These are phyloP conservation scores for Immersiella caudata DNA, from an alignment of 495 filamentous ascomycete species.

Conservation along the genomic window DNA sequence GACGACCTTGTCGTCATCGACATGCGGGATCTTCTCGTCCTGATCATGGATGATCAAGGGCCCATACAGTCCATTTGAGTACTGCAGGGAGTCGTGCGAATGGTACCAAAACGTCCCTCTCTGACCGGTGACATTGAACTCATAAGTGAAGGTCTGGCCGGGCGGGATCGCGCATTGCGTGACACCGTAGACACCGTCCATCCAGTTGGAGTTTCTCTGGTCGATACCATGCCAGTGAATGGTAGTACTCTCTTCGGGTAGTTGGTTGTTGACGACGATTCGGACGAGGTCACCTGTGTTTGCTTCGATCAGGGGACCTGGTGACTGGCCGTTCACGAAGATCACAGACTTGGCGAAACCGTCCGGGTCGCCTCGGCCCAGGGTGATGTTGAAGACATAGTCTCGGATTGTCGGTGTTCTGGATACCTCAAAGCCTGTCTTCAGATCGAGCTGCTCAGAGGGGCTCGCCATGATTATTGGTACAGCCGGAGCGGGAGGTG, in stretches of 20 bases:
- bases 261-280: constrained; percentile 49
- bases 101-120: constrained; percentile 47
- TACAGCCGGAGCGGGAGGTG: not conserved
- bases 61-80: constrained; percentile 49
- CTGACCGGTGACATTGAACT: constrained; percentile 48
- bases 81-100: constrained; percentile 55
- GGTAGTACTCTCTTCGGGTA: constrained; percentile 37
- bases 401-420: not conserved
- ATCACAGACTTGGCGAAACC: constrained; percentile 1
- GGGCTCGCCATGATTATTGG: not conserved
- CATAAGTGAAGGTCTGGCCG: constrained; percentile 51
- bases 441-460: not conserved
- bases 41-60: constrained; percentile 59
- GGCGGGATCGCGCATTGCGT: constrained; percentile 55
- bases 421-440: constrained; percentile 36
- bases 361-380: not conserved
- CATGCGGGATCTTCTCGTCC: constrained; percentile 6
- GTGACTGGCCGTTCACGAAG: constrained; percentile 36
- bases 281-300: constrained; percentile 54
- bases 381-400: constrained; percentile 13
- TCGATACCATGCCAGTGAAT: constrained; percentile 45
- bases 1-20: constrained; percentile 1
- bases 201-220: constrained; percentile 42
- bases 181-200: constrained; percentile 49
- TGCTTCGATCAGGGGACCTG: constrained; percentile 54